Evolutionary conservation across 257 asterid species (phyloP).

Genomic region (Solanum bulbocastanum): DNA sequence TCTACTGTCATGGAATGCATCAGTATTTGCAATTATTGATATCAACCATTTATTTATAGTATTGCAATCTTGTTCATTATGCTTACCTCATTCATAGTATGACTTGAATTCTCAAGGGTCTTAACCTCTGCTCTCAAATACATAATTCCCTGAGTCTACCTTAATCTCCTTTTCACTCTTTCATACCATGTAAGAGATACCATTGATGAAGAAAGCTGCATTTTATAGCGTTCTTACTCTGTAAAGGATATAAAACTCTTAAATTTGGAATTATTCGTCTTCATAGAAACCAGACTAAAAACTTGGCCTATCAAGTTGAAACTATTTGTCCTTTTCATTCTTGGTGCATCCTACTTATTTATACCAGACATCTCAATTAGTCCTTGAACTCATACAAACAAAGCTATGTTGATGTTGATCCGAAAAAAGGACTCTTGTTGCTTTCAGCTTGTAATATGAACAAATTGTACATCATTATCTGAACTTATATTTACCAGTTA

Average conservation of each 20-base stretch:
- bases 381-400: not conserved
- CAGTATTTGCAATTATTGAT: constrained; percentile 10
- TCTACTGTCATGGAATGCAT: constrained; percentile 72
- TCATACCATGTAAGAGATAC: not conserved
- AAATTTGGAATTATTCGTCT: not conserved
- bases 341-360: not conserved
- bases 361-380: not conserved
- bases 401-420: not conserved
- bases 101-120: not conserved
- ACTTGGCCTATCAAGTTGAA: not conserved
- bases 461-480: not conserved
- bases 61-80: not conserved
- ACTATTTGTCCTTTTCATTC: not conserved
- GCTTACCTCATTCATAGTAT: not conserved
- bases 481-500: not conserved
- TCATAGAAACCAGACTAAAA: not conserved
- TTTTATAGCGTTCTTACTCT: not conserved
- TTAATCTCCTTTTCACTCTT: not conserved
- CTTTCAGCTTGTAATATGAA: not conserved
- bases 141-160: not conserved
- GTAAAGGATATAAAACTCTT: not conserved
- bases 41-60: not conserved
- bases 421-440: not conserved
- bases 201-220: not conserved
- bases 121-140: not conserved